Percentiles rank a stretch among this genome's conserved stretches.
Evolutionary conservation across 2,329 filamentous ascomycete species (phyloP).

Genomic region (Fusarium hostae): DNA sequence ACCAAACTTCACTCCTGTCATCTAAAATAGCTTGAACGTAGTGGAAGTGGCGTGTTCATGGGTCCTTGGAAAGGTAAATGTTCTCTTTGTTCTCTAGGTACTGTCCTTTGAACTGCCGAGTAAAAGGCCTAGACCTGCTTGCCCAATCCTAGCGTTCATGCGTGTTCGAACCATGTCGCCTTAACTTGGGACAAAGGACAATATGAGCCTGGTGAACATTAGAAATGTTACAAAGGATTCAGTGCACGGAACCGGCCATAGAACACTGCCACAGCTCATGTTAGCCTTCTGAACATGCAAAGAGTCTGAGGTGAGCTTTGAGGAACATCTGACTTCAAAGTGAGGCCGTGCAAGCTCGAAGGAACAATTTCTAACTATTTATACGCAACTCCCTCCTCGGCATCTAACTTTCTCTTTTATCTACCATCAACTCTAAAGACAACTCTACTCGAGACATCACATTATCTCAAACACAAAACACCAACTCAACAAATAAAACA

Average conservation of each 20-base stretch:
- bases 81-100: not conserved
- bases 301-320: rapidly evolving
- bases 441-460: not conserved
- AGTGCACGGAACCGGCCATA: not conserved
- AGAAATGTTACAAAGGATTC: not conserved
- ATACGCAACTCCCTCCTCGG: no score
- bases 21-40: rapidly evolving
- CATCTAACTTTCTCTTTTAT: rapidly evolving
- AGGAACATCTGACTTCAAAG: rapidly evolving
- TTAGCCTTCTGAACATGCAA: not conserved
- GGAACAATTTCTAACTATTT: rapidly evolving
- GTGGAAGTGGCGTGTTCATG: rapidly evolving
- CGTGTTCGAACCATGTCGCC: no score
- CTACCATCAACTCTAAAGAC: not conserved
- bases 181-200: rapidly evolving
- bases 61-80: rapidly evolving
- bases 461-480: no score
- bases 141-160: rapidly evolving
- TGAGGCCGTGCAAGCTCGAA: rapidly evolving
- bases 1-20: rapidly evolving
- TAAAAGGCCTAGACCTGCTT: rapidly evolving
- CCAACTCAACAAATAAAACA: no score
- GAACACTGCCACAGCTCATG: rapidly evolving
- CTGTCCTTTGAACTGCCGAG: not conserved
- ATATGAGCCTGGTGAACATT: rapidly evolving